Evolutionary conservation across 257 asterid genomes (phyloP).

Genomic region (Jasminum sambac): DNA sequence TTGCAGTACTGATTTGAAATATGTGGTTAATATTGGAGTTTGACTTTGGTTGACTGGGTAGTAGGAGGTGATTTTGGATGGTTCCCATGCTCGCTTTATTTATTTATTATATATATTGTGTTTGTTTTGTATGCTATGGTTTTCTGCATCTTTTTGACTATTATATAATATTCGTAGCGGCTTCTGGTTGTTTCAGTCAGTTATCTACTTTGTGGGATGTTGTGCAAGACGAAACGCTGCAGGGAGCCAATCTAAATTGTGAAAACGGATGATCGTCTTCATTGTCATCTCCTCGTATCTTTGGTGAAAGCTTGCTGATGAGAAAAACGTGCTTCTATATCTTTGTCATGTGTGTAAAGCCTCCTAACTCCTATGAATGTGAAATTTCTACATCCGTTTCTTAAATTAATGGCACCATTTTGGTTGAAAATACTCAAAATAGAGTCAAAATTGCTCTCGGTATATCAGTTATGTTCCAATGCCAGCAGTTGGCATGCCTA

Average conservation of each 20-base stretch:
- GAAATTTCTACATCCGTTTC: neutral
- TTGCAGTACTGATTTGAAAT: no score
- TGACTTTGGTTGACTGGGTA: no score
- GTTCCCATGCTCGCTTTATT: no score
- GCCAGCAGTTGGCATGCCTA: no score
- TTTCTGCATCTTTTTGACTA: neutral
- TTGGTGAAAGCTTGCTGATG: neutral
- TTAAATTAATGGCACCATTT: neutral
- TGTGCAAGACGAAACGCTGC: conserved; percentile 89
- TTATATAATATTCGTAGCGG: neutral
- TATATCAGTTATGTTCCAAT: no score
- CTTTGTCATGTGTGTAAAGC: neutral
- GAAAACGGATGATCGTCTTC: conserved; percentile 6
- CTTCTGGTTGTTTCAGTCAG: conserved; percentile 43
- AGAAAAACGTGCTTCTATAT: neutral
- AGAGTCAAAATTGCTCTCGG: no score
- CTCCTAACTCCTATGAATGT: neutral
- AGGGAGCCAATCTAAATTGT: conserved; percentile 47
- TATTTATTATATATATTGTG: neutral
- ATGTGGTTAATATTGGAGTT: no score
- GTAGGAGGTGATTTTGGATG: no score
- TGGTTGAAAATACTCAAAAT: neutral
- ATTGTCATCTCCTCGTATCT: neutral
- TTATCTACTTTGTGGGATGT: conserved; percentile 83
- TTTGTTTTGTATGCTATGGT: neutral